A percentile compares a stretch with the other conserved stretches of the same genome.
Evolutionary conservation across 2,329 filamentous ascomycete species (phyloP).

Genomic region (Neocatenulostroma microsporum): DNA sequence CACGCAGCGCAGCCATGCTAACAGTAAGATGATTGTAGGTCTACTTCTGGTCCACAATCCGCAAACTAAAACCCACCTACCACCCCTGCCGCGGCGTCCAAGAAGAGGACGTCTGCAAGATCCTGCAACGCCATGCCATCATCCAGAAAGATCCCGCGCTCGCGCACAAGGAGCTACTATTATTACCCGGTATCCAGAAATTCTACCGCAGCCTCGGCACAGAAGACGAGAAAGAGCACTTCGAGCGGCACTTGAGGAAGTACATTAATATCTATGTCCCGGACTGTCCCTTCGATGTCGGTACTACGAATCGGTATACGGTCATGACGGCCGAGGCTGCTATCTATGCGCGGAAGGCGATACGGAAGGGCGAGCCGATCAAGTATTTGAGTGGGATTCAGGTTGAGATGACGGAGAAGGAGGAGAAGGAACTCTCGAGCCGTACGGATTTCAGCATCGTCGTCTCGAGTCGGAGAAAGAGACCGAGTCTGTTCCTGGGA

Average conservation of each 20-base stretch:
- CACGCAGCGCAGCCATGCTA: no score
- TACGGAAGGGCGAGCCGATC: conserved; percentile 75
- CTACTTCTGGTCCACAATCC: conserved; percentile 93
- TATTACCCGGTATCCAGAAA: conserved; percentile 64
- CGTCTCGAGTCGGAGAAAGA: conserved; percentile 84
- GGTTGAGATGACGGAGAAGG: conserved; percentile 83
- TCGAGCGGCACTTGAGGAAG: conserved; percentile 73
- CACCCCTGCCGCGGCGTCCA: conserved; percentile 72
- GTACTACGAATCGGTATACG: conserved; percentile 88
- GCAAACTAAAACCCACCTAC: conserved; percentile 82
- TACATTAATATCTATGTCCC: conserved; percentile 90
- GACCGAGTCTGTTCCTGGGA: conserved; percentile 84
- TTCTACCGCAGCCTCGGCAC: conserved; percentile 59
- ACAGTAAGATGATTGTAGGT: no score
- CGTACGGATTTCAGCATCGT: conserved; percentile 97
- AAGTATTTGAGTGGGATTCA: conserved; percentile 89
- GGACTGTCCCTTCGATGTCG: conserved; percentile 91
- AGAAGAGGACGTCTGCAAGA: conserved; percentile 53
- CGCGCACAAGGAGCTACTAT: conserved; percentile 66
- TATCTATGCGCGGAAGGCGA: conserved; percentile 69
- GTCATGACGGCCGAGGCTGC: conserved; percentile 84
- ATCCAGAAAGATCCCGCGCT: conserved; percentile 62
- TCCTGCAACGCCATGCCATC: conserved; percentile 59
- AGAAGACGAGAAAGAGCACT: conserved; percentile 76
- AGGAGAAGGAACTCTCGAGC: conserved; percentile 74